phyloP scores from a whole-genome alignment of 2,329 filamentous ascomycete genomes.

The Colletotrichum gigasporum region DNA sequence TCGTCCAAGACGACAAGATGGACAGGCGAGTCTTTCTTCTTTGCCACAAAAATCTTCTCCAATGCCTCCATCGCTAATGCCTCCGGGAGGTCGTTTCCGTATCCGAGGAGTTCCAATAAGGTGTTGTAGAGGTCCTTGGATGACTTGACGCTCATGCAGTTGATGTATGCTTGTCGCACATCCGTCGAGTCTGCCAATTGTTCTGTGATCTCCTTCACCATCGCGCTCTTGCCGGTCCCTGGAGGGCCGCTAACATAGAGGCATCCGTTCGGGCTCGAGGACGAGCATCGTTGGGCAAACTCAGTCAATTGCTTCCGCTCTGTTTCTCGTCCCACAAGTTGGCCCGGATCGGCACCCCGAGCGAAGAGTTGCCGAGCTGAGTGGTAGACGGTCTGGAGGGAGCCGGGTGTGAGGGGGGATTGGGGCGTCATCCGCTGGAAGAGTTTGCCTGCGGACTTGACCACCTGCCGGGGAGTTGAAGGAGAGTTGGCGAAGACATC shows the following conservation, averaged over 20 bases:
- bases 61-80: constrained; percentile 74
- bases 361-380: constrained; percentile 88
- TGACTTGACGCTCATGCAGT: constrained; percentile 96
- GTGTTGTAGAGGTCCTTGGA: constrained; percentile 86
- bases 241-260: constrained; percentile 96
- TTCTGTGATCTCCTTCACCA: constrained; percentile 82
- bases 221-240: constrained; percentile 95
- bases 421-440: constrained; percentile 82
- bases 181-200: constrained; percentile 60
- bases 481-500: constrained; percentile 79
- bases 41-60: constrained; percentile 75
- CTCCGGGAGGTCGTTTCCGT: constrained; percentile 67
- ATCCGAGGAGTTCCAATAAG: constrained; percentile 75
- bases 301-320: constrained; percentile 70
- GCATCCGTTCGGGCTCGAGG: constrained; percentile 75
- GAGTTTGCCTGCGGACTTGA: constrained; percentile 79
- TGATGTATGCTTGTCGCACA: constrained; percentile 82
- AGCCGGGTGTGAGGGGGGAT: constrained; percentile 75
- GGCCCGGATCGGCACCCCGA: constrained; percentile 77
- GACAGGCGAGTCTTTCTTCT: constrained; percentile 63
- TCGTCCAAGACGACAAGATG: constrained; percentile 93
- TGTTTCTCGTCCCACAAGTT: constrained; percentile 80
- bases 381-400: constrained; percentile 82
- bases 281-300: constrained; percentile 75
- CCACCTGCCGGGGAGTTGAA: constrained; percentile 84